These are phyloP conservation scores for Physcomitrellopsis africana DNA, from an alignment of 225 moss, liverwort and hornwort species.

Conservation along the genomic window DNA sequence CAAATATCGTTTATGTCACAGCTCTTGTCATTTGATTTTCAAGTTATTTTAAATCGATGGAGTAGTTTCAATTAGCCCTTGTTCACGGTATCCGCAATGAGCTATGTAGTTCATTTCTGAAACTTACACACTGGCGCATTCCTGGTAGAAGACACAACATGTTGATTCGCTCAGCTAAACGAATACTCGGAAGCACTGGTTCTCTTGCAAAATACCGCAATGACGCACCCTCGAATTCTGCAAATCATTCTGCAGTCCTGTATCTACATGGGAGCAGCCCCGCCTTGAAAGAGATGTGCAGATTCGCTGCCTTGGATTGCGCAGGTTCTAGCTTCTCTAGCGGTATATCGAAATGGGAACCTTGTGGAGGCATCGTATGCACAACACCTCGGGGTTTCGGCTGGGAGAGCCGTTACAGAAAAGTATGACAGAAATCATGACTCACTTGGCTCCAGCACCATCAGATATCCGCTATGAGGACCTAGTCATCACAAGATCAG, in stretches of 20 bases:
- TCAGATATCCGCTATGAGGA: conserved; percentile 53
- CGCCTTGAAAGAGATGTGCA: conserved; percentile 14
- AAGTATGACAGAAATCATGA: conserved; percentile 57
- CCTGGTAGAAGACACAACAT: conserved; percentile 40
- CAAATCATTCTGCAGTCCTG: conserved; percentile 18
- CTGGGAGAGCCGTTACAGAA: conserved; percentile 46
- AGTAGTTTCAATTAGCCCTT: conserved; percentile 1
- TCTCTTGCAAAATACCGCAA: conserved; percentile 28
- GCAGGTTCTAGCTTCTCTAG: conserved; percentile 20
- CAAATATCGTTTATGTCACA: neutral
- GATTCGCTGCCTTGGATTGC: conserved; percentile 25
- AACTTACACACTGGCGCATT: conserved; percentile 15
- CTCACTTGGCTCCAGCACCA: conserved; percentile 40
- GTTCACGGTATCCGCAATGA: neutral
- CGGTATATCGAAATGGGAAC: conserved; percentile 12
- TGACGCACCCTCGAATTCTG: conserved; percentile 30
- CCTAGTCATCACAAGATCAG: conserved; percentile 49
- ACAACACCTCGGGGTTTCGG: conserved; percentile 43
- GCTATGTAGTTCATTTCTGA: neutral
- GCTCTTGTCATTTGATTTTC: neutral
- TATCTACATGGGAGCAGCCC: conserved; percentile 18
- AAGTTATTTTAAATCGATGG: neutral
- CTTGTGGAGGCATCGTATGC: conserved; percentile 38
- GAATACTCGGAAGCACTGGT: conserved; percentile 33
- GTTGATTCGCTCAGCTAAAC: conserved; percentile 43